Evolutionary conservation across 2,329 filamentous ascomycete species (phyloP), one percentile per base, ranked within the genome.

Genomic region (Phialophora tarda): DNA sequence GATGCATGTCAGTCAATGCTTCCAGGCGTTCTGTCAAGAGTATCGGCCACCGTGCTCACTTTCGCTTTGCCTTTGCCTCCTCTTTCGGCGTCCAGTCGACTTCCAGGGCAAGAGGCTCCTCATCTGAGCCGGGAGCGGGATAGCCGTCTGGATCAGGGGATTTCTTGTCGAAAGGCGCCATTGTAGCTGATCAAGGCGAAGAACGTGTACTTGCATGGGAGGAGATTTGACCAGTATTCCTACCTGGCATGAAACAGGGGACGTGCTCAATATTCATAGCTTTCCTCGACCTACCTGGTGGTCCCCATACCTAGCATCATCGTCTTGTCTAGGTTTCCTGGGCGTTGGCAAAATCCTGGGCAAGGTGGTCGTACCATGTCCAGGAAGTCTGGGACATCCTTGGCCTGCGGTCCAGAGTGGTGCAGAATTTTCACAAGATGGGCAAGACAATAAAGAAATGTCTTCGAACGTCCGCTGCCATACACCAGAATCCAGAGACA

Each of bases 41-140:
- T 26, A 7, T 55, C 17, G 26, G 32, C 34, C 3, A 26, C 21
- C 48, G 24, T 8, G 21, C 59, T 55, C 28, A 67, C 67, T 70
- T 70, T 23, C 68, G 59, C 58, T 70, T 70, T 28, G 68, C 68
- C 32, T 59, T 70, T n/a, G 23, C 50, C 53, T 70, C 68, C 32
- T 70, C 68, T 7, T 59, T 50, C 28, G 26, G 4, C 26, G 68
- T 66, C 68, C 68, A 70, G 63, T 70, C 68, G 4, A 30, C 41
- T 44, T 61, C 47, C 12, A 65, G 32, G 41, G 63, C 34, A 38
- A 66, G 59, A 24, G 41, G 54, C 12, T 66, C 56, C 34, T 55
- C 63, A 64, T 70, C 55, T 26, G 66, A 55, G 24, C 30, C 10
- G 5, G 65, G 67, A 41, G 14, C 23, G 5, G 51, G 47, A 34